phyloP scores from a whole-genome alignment of 2,329 filamentous ascomycete species.

The Coniochaeta sp. region DNA sequence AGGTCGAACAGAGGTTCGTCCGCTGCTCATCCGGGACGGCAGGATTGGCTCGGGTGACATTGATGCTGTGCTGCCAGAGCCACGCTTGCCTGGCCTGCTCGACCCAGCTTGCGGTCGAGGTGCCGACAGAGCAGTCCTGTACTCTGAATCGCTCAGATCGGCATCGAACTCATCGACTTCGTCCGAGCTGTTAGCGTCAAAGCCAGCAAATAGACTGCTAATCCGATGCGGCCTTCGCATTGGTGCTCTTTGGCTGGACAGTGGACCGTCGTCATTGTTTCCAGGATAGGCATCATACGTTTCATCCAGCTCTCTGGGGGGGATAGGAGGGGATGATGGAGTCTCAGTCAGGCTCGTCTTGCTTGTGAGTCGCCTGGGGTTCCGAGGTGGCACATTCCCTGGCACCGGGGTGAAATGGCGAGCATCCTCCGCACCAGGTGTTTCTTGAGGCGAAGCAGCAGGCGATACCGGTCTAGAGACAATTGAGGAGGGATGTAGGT shows the following conservation, averaged over 20 bases:
- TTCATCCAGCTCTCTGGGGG: conserved; percentile 24
- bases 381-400: conserved; percentile 49
- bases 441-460: conserved; percentile 19
- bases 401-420: conserved; percentile 44
- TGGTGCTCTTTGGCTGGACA: conserved; percentile 52
- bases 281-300: conserved; percentile 65
- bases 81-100: conserved; percentile 33
- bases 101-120: conserved; percentile 43
- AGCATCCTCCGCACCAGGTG: conserved; percentile 26
- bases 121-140: conserved; percentile 57
- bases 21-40: conserved; percentile 19
- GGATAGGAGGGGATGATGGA: conserved; percentile 39
- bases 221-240: conserved; percentile 66
- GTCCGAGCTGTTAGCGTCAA: conserved; percentile 65
- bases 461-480: conserved; percentile 54
- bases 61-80: conserved; percentile 28
- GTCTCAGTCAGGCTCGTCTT: conserved; percentile 40
- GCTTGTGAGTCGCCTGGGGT: conserved; percentile 47
- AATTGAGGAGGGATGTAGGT: conserved; percentile 74
- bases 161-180: conserved; percentile 58
- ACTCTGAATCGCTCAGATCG: conserved; percentile 61
- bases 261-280: conserved; percentile 73
- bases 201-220: conserved; percentile 81
- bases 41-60: conserved; percentile 36
- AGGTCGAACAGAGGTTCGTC: conserved; percentile 23